Evolutionary conservation across 495 filamentous ascomycete genomes (phyloP).

Genomic region (Xylaria telfairii): DNA sequence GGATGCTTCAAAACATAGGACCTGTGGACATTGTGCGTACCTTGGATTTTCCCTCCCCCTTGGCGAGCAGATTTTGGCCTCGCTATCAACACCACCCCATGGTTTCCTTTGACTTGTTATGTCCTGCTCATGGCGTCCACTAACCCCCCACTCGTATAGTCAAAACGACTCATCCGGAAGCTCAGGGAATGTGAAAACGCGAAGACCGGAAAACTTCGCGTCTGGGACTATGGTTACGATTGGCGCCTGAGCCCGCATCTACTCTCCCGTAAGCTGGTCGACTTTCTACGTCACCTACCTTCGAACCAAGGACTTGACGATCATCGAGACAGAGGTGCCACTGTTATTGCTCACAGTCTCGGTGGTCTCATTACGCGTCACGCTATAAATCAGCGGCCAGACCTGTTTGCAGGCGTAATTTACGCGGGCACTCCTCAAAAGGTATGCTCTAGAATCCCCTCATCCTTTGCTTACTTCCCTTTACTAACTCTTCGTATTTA

Average conservation of each 20-base stretch:
- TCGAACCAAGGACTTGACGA: constrained; percentile 67
- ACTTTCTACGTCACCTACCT: constrained; percentile 74
- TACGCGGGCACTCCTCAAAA: constrained; percentile 82
- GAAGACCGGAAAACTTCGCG: constrained; percentile 69
- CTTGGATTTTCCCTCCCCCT: neutral
- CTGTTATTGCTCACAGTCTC: constrained; percentile 86
- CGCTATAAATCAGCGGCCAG: constrained; percentile 85
- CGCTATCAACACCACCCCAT: neutral
- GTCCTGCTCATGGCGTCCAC: neutral
- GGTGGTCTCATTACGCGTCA: constrained; percentile 90
- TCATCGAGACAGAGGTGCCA: constrained; percentile 66
- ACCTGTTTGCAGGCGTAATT: constrained; percentile 85
- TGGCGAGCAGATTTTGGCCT: neutral
- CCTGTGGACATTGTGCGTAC: constrained; percentile 75
- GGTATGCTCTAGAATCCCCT: neutral
- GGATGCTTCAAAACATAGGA: constrained; percentile 88
- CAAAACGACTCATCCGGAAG: constrained; percentile 78
- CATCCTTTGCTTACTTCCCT: neutral
- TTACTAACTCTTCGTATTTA: constrained; percentile 10
- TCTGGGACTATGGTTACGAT: constrained; percentile 94
- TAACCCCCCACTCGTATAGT: constrained; percentile 32
- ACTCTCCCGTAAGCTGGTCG: constrained; percentile 69
- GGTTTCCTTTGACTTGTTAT: no score
- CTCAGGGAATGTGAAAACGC: constrained; percentile 76
- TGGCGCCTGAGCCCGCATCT: constrained; percentile 89